A percentile compares a stretch with the other conserved stretches of the same genome.
Conservation (phyloP, 805 yeast species). For the Hanseniaspora pseudoguilliermondii region DNA sequence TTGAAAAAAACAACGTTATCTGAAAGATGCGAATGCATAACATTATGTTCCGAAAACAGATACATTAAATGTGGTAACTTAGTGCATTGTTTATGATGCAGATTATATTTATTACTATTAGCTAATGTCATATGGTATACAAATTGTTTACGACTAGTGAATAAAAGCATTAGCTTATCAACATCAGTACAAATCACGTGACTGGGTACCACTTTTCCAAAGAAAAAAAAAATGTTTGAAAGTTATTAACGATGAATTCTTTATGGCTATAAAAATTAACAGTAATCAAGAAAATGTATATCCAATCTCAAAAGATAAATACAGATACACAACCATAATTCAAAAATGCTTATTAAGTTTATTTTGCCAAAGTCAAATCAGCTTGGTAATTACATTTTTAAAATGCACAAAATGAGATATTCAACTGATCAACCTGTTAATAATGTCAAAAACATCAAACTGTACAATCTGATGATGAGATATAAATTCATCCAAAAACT, state of each 20-base stretch:
- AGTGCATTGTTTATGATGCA: no score
- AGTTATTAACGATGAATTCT: neutral
- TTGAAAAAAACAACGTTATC: no score
- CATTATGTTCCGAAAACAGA: no score
- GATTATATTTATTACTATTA: no score
- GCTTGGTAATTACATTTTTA: neutral
- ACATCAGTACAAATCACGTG: neutral
- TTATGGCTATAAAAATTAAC: no score
- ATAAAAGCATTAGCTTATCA: neutral
- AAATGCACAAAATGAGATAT: neutral
- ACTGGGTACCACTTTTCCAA: neutral
- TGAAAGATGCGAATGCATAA: no score
- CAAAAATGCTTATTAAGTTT: neutral
- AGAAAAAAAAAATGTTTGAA: neutral
- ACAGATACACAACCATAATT: neutral
- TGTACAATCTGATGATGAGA: slow-evolving; percentile 13
- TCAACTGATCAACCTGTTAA: neutral
- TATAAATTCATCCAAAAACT: slow-evolving; percentile 21
- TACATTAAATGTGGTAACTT: no score
- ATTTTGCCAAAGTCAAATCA: neutral
- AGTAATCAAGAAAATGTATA: neutral
- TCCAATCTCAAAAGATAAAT: neutral
- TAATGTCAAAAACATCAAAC: neutral
- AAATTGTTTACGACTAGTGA: no score
- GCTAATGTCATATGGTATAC: no score